Evolutionary conservation across 768 basidiomycete species (phyloP), one percentile per base, ranked within the genome.

Genomic region (Mycena capillaripes): DNA sequence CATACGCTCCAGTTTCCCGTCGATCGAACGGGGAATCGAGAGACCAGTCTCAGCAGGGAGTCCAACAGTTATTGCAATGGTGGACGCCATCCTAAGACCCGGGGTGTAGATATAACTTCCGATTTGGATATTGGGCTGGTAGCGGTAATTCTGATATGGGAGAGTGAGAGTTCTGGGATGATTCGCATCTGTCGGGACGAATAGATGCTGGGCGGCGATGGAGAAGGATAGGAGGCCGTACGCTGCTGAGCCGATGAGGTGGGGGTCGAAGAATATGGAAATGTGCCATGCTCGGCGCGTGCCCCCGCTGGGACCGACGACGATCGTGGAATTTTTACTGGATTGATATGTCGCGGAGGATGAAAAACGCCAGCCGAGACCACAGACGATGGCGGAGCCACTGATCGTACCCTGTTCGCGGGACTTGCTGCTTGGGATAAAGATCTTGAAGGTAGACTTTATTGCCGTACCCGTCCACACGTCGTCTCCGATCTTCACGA

Each of bases 291-390:
- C 50, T 27, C 48, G 36, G 14, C 21, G 58, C 25, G 11, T 55
- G 38, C 19, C 23, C 27, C 68, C 68, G 23, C 44, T 59, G 21
- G 23, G 30, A 12, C 29, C 30, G 52, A 63, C 50, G 17, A 69
- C 55, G 50, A 64, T 7, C 23, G 27, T 65, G 55, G 44, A 38
- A 59, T 2, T 63, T 50, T 23, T 32, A 17, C 53, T 32, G 29
- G 29, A 32, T 8, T 55, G 17, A 55, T 16, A 23, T 1, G 44
- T 46, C n/a, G 30, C 38, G 38, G 42, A 66, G 29, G 16, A 65
- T 9, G 55, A 46, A 60, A 71, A 71, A 34, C 65, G 65, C 70
- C 70, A 71, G 7, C 70, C 70, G 30, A 71, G 60, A 9, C 70
- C 70, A 25, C 70, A 71, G 42, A 66, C 12, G 17, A 55, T 55